phyloP scores from a whole-genome alignment of 2,329 filamentous ascomycete genomes.

The Aspergillus aculeatus region DNA sequence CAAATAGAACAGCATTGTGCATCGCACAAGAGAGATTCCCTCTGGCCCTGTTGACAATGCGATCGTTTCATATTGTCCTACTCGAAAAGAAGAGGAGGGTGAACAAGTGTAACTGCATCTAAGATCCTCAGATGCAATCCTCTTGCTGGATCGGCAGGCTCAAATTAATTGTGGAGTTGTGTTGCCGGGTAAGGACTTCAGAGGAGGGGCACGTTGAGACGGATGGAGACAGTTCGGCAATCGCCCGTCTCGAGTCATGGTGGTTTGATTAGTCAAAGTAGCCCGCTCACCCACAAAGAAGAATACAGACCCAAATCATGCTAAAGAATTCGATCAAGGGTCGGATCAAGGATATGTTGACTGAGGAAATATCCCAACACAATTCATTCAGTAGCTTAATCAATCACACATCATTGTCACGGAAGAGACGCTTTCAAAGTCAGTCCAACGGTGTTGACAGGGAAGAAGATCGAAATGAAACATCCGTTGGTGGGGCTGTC shows the following conservation, averaged over 20 bases:
- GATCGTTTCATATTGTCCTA: not conserved
- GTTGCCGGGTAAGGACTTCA: not conserved
- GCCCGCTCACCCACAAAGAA: no score
- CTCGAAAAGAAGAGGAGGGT: not conserved
- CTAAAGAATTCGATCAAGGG: no score
- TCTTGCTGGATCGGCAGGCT: not conserved
- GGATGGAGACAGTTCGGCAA: not conserved
- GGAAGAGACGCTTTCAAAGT: not conserved
- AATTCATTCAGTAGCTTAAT: no score
- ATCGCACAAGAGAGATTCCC: not conserved
- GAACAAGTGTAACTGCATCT: not conserved
- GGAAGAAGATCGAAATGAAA: not conserved
- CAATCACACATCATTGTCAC: no score
- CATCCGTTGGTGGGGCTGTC: not conserved
- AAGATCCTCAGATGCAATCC: not conserved
- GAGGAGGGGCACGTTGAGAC: not conserved
- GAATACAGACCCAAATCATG: no score
- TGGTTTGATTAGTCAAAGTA: not conserved
- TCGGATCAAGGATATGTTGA: no score
- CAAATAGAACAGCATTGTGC: not conserved
- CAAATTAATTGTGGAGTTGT: not conserved
- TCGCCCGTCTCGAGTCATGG: not conserved
- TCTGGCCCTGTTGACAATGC: not conserved
- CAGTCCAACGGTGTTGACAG: not conserved
- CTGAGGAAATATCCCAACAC: no score